Evolutionary conservation across 495 filamentous ascomycete genomes (phyloP), one percentile per base, ranked within the genome.

Genomic region (Halenospora varia): DNA sequence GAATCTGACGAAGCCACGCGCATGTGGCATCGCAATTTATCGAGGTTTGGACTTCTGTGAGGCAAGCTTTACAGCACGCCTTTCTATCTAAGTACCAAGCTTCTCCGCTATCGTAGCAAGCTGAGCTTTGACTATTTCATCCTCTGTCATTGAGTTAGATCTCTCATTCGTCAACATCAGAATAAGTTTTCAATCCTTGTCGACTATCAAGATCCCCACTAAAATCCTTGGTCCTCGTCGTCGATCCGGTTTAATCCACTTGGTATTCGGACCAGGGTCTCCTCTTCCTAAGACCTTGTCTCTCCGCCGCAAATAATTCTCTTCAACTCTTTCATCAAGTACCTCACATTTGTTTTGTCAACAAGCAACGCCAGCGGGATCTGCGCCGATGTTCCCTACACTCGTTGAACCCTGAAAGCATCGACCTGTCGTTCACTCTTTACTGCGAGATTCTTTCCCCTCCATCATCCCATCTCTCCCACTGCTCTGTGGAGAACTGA

Each of bases 381-480:
- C 51, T 61, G 57, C 51, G 11, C 60, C 45, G 41, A 66, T 61
- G 63, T 50, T 49, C 29, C 48, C 24, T 44, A 45, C 60, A 19
- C 42, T 60, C 60, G 40, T 56, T 61, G 50, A 20, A 56, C 19
- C 51, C 24, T 52, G 26, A 58, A 50, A 61, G 22, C 58, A 51
- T 57, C 53, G 39, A 59, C 46, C 52, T 55, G 15, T 51, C 57
- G 45, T 53, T 61, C 51, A 48, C 51, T 55, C 23, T 24, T 46
- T 50, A 25, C 56, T 46, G 26, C 18, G 40, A 51, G 25, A 50
- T 17, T 11, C n/a, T 58, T 58, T 35, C 41, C 25, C 42, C 22
- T 35, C 25, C 39, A 25, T 53, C 57, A 19, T 46, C 40, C 18
- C 15, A 48, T 56, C 26, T 4, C 56, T 25, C 22, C 23, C n/a